Evolutionary conservation across 2,329 filamentous ascomycete genomes (phyloP).

Genomic region (Penicillium sp.): DNA sequence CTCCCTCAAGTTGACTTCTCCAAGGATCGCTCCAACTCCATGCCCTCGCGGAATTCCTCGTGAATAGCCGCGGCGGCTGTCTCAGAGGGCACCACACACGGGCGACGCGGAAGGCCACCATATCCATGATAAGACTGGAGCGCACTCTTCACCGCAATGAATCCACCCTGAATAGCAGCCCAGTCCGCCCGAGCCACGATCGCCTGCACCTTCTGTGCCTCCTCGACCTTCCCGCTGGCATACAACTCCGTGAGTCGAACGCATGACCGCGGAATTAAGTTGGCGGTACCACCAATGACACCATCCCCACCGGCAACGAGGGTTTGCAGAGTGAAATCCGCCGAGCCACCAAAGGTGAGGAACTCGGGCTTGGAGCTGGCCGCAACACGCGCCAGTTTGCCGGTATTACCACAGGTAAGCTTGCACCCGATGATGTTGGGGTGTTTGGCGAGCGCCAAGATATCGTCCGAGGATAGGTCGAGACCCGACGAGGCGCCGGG

Average conservation of each 20-base stretch:
- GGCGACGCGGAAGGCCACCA: conserved; percentile 72
- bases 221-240: conserved; percentile 69
- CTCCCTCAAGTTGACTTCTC: conserved; percentile 17
- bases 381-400: conserved; percentile 67
- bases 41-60: conserved; percentile 41
- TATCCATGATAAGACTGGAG: conserved; percentile 82
- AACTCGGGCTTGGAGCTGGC: conserved; percentile 57
- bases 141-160: conserved; percentile 82
- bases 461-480: conserved; percentile 68
- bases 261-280: conserved; percentile 81
- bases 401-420: conserved; percentile 73
- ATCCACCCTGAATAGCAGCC: conserved; percentile 78
- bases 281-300: conserved; percentile 83
- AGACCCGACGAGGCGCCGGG: conserved; percentile 67
- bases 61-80: conserved; percentile 37
- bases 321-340: conserved; percentile 84
- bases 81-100: conserved; percentile 55
- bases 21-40: conserved; percentile 41
- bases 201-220: conserved; percentile 75
- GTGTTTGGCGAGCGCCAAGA: conserved; percentile 59
- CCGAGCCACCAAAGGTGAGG: conserved; percentile 85
- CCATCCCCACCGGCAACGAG: conserved; percentile 76
- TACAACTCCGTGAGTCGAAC: conserved; percentile 78
- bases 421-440: conserved; percentile 71
- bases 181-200: conserved; percentile 78